Conservation (phyloP, 2,329 filamentous ascomycete species). For the Gnomoniopsis sp. region DNA sequence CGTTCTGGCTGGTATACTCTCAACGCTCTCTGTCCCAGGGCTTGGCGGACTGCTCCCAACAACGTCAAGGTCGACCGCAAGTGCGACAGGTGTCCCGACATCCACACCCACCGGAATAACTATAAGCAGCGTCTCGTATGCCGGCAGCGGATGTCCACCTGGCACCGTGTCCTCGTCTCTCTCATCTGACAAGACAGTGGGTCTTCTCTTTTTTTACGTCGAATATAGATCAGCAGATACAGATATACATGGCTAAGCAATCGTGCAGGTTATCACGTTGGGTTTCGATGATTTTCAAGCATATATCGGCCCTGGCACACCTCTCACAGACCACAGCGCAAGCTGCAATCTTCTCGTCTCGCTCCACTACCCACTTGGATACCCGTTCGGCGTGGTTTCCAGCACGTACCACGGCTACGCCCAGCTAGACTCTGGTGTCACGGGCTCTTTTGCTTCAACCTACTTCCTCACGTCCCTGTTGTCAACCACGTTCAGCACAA, state of each 20-base stretch:
- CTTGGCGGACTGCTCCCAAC: neutral
- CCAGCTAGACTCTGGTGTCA: conserved; percentile 15
- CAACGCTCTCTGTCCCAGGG: neutral
- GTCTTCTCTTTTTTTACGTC: neutral
- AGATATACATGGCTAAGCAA: neutral
- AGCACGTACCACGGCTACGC: conserved; percentile 18
- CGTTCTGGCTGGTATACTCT: neutral
- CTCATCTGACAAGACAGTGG: conserved; percentile 10
- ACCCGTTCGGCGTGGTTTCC: conserved; percentile 15
- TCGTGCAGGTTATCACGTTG: conserved; percentile 9
- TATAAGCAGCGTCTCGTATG: conserved; percentile 15
- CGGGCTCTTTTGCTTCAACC: conserved; percentile 8
- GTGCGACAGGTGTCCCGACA: neutral
- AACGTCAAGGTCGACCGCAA: neutral
- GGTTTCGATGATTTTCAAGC: conserved; percentile 19
- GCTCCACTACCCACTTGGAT: conserved; percentile 15
- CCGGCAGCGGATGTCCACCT: conserved; percentile 15
- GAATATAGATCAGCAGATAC: neutral
- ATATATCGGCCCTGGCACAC: conserved; percentile 9
- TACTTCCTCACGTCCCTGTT: conserved; percentile 11
- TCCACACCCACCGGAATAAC: conserved; percentile 5
- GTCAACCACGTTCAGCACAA: conserved; percentile 4
- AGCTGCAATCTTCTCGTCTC: conserved; percentile 16
- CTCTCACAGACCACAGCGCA: conserved; percentile 8
- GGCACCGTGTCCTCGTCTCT: conserved; percentile 14